A percentile compares a stretch with the other conserved stretches of the same genome.
Conservation (phyloP, 164 flowering plant genomes). For the Buxus sempervirens region DNA sequence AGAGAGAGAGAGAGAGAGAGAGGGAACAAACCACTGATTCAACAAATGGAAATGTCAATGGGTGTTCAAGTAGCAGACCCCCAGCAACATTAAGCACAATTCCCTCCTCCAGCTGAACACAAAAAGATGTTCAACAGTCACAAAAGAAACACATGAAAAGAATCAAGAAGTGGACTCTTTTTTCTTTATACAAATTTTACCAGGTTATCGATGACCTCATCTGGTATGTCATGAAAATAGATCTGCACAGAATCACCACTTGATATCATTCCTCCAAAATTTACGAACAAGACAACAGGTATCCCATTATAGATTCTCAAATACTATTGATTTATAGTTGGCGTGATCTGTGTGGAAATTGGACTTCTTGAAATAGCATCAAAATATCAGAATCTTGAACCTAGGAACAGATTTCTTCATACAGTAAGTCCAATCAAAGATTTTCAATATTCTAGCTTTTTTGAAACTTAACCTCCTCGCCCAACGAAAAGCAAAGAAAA, state of each 20-base stretch:
- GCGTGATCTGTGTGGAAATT: background rate
- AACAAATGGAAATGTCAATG: constrained; percentile 58
- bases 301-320: background rate
- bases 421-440: background rate
- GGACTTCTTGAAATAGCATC: background rate
- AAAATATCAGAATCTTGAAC: background rate
- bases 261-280: constrained; percentile 3
- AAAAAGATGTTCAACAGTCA: background rate
- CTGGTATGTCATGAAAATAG: constrained; percentile 80
- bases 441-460: too few relatives aligned
- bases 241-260: constrained; percentile 47
- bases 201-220: constrained; percentile 73
- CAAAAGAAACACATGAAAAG: background rate
- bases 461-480: too few relatives aligned
- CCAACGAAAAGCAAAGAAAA: too few relatives aligned
- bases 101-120: constrained; percentile 67
- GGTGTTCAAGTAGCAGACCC: constrained; percentile 82
- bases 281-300: background rate
- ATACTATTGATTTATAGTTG: too few relatives aligned
- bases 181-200: constrained; percentile 27
- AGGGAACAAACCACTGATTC: constrained; percentile 75
- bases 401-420: background rate
- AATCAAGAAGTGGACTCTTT: background rate
- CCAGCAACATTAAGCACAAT: constrained; percentile 77
- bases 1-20: background rate